Conservation (phyloP, 108 stramenopile species). For the Skeletonema potamos region DNA sequence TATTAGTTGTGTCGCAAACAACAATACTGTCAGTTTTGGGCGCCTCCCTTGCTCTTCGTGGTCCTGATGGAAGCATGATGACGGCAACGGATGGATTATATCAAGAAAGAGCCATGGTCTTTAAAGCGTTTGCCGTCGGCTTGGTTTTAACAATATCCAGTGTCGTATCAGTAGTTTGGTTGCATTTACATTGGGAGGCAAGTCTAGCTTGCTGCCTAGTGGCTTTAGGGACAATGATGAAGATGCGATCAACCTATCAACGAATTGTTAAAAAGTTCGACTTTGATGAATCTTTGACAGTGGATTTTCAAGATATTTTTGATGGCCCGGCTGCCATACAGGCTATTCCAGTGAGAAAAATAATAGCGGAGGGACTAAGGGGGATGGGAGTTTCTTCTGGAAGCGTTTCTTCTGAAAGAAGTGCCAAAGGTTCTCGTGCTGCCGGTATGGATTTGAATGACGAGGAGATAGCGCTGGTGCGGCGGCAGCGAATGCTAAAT, state of each 20-base stretch:
- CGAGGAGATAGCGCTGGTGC: slow-evolving; percentile 15
- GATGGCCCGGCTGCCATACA: slow-evolving; percentile 74
- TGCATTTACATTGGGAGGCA: slow-evolving; percentile 77
- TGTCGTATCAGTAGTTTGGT: slow-evolving; percentile 59
- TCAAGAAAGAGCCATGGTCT: slow-evolving; percentile 71
- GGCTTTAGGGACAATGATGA: slow-evolving; percentile 50
- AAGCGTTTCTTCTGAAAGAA: neutral
- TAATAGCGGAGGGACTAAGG: neutral
- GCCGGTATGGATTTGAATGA: neutral
- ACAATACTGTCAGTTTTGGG: slow-evolving; percentile 81
- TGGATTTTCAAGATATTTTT: slow-evolving; percentile 84
- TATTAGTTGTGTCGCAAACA: slow-evolving; percentile 83
- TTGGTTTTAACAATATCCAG: slow-evolving; percentile 54
- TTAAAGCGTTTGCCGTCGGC: slow-evolving; percentile 73
- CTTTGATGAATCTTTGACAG: slow-evolving; percentile 82
- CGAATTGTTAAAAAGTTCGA: slow-evolving; percentile 69
- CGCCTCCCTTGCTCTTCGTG: slow-evolving; percentile 81
- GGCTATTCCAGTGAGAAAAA: slow-evolving; percentile 24
- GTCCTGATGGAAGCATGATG: slow-evolving; percentile 92
- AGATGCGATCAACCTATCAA: slow-evolving; percentile 63
- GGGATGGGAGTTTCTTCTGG: neutral
- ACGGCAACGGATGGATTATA: slow-evolving; percentile 90
- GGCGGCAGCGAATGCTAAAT: slow-evolving; percentile 13
- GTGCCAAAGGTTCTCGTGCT: neutral
- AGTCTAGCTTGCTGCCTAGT: slow-evolving; percentile 64